Base-by-base conservation (phyloP, 2,329 filamentous ascomycete genomes). In the Pyrenophora seminiperda region DNA sequence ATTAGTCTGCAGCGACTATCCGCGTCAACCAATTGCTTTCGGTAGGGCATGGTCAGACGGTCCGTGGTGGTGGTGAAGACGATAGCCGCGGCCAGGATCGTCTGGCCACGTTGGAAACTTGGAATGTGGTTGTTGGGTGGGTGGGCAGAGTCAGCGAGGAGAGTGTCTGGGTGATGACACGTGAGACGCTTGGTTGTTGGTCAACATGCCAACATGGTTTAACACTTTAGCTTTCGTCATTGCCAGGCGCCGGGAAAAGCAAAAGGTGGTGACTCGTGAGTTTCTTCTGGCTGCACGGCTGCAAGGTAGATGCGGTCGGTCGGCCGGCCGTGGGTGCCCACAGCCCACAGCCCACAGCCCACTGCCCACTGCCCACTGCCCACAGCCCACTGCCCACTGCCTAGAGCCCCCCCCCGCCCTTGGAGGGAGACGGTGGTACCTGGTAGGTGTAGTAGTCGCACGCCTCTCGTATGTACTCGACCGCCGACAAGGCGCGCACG, bases 1-100 rank as follows among this genome's bases (percentile, higher is more conserved):
- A 47, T 51, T 69, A 67, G 66, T 57, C 56, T 56, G 54, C 66
- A 68, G 65, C 56, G 58, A 20, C 41, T 61, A 52, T 52, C 47
- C 52, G 42, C 38, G 47, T 44, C 47, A 50, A 40, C 66, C 68
- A 69, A 70, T 68, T 50, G 51, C 55, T 52, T 52, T 38, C 13
- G 24, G 27, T 48, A 37, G 53, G 45, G 58, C 53, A 41, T 37
- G 50, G 53, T 50, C 60, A 57, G 53, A 45, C 52, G 31, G 43
- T 44, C 48, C 50, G 57, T 60, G 20, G 20, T 22, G 20, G 7
- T 4, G 20, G 20, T 4, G 20, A 22, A 22, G 20, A 22, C 20
- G 7, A n/a, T n/a, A 22, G 20, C 20, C 20, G 20, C 20, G 20
- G 20, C 20, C 20, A n/a, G n/a, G n/a, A n/a, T n/a, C n/a, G n/a